Percentiles rank a stretch among this genome's conserved stretches.
These are phyloP conservation scores for Fusarium buxicola DNA, from an alignment of 2,329 filamentous ascomycete species.

Conservation along the genomic window DNA sequence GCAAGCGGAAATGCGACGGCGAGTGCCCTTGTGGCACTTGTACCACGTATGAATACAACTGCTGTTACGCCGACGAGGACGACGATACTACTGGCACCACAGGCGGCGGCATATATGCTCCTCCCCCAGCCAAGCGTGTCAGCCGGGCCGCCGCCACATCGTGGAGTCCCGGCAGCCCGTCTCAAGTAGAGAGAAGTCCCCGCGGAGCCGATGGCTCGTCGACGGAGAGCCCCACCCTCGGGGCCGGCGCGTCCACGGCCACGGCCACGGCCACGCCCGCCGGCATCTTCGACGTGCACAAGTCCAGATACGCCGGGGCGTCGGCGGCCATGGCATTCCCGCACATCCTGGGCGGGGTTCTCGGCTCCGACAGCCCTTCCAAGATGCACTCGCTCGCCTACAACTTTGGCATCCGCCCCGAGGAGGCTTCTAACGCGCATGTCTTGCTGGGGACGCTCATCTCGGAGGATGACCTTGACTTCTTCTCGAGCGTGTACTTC, in stretches of 20 bases:
- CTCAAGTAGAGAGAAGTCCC: too few relatives aligned
- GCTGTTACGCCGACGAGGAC: conserved; percentile 29
- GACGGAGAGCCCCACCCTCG: too few relatives aligned
- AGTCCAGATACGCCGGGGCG: conserved; percentile 32
- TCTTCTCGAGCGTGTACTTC: conserved; percentile 34
- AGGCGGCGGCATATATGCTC: too few relatives aligned
- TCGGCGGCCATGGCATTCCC: conserved; percentile 41
- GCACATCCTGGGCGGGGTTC: conserved; percentile 26
- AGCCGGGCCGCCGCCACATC: too few relatives aligned
- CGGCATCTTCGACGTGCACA: conserved; percentile 37
- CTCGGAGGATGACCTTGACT: conserved; percentile 30
- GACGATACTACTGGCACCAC: conserved; percentile 13
- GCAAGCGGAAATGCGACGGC: conserved; percentile 43
- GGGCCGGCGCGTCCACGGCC: too few relatives aligned
- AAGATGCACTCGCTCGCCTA: conserved; percentile 36
- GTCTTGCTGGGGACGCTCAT: conserved; percentile 33
- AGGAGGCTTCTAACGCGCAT: conserved; percentile 26
- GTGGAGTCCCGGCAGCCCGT: too few relatives aligned
- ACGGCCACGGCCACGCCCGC: conserved; percentile 7
- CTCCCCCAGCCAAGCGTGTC: conserved; percentile 15
- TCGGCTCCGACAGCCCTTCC: conserved; percentile 35
- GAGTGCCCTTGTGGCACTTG: conserved; percentile 39
- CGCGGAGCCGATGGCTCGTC: too few relatives aligned
- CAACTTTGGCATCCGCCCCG: conserved; percentile 41
- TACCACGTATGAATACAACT: conserved; percentile 40